Base-by-base conservation (phyloP, 2,329 filamentous ascomycete genomes). In the Salinomyces thailandicus region DNA sequence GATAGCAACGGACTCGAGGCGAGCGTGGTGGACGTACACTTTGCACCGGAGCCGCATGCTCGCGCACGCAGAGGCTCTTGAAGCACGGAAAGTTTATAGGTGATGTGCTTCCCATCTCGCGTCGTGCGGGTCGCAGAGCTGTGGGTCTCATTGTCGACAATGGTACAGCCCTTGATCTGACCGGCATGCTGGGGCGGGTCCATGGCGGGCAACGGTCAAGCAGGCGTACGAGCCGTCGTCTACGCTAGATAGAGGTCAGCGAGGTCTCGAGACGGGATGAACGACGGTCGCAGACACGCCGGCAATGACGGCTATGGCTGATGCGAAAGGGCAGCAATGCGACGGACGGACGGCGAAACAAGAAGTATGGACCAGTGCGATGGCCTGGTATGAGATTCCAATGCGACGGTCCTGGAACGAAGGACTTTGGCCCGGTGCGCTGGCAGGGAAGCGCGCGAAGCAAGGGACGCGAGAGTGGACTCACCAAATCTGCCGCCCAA, bases 51-150 rank as follows among this genome's bases (percentile, higher is more conserved):
- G 54, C 91, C 91, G 61, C 91, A 98, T 37, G 91, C 91, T 68
- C 91, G 76, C 33, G 91, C 89, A 53, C 87, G 83, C 64, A 93
- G 82, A 14, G 91, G 91, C 60, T 96, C 85, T 63, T 98, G 91
- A 51, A 95, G 79, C 38, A 96, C 86, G 41, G 75, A 77, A 60
- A 96, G 68, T 46, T 74, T 71, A 62, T 96, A 96, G 55, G 77
- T 85, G 48, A 95, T 73, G 45, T 71, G 77, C 49, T 83, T 77
- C 44, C 84, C 84, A 51, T 81, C 79, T 50, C 77, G 77, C 28
- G 85, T 93, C 36, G 73, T 67, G 34, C 81, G 70, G 42, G 62
- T 63, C 41, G 64, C 60, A 18, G 62, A 61, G 53, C 66, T 66
- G 38, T 65, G 63, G 14, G 71, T 75, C 64, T 77, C 73, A 54